Conservation (phyloP, 352 stramenopile species). For the Phytopythium oedochilum region DNA sequence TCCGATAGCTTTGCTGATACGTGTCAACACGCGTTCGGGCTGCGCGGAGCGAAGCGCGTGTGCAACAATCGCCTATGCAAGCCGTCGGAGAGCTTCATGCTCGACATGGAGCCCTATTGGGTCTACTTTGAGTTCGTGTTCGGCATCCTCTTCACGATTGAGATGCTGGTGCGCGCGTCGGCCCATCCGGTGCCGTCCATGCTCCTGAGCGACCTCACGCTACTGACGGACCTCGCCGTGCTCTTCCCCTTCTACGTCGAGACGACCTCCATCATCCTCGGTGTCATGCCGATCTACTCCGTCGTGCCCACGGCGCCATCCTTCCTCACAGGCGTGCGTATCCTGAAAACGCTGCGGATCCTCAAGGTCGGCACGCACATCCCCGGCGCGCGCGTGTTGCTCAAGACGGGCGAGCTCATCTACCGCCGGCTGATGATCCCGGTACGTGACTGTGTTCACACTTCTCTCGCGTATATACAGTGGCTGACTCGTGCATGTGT, state of each 20-base stretch:
- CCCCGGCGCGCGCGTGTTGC: slow-evolving; percentile 27
- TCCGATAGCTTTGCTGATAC: slow-evolving; percentile 16
- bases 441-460: slow-evolving; percentile 23
- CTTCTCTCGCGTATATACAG: no score
- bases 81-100: slow-evolving; percentile 19
- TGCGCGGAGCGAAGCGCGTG: slow-evolving; percentile 12
- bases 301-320: slow-evolving; percentile 30
- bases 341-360: slow-evolving; percentile 41
- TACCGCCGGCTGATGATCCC: slow-evolving; percentile 28
- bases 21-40: slow-evolving; percentile 22
- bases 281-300: slow-evolving; percentile 24
- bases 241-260: slow-evolving; percentile 34
- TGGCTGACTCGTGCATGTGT: neutral
- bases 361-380: slow-evolving; percentile 45
- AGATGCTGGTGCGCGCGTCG: slow-evolving; percentile 25
- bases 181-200: slow-evolving; percentile 18
- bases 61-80: slow-evolving; percentile 47
- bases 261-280: slow-evolving; percentile 15
- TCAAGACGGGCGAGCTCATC: slow-evolving; percentile 26
- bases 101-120: slow-evolving; percentile 50
- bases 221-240: slow-evolving; percentile 18
- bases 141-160: slow-evolving; percentile 32
- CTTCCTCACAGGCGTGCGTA: slow-evolving; percentile 34
- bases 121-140: slow-evolving; percentile 46
- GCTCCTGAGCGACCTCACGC: slow-evolving; percentile 21